Percentiles rank a stretch among this genome's conserved stretches.
phyloP scores from a whole-genome alignment of 1,139 yeast genomes.

The Blastobotrys petasosporus region DNA sequence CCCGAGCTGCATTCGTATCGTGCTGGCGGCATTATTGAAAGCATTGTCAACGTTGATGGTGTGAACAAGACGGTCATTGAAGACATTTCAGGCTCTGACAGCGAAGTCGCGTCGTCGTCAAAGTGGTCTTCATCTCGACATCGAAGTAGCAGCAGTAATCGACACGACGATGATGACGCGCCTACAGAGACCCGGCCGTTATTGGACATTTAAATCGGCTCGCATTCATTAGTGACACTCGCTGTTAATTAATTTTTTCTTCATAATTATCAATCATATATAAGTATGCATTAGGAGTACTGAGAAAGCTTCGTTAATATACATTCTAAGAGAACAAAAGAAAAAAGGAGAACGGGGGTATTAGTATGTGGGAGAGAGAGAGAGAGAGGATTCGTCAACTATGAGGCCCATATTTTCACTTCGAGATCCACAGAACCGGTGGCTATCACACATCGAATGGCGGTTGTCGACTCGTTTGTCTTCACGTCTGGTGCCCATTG shows the following conservation, averaged over 20 bases:
- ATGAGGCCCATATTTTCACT: conserved; percentile 65
- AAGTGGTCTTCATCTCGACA: not conserved
- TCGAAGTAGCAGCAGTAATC: not conserved
- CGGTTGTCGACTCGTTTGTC: conserved; percentile 19
- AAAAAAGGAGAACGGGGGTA: too few relatives aligned
- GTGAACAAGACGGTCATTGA: conserved; percentile 83
- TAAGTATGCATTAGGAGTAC: not conserved
- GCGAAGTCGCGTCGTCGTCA: not conserved
- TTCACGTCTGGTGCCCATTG: conserved; percentile 46
- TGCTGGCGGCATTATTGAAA: conserved; percentile 73
- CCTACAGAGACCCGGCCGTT: conserved; percentile 8
- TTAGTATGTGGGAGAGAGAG: too few relatives aligned
- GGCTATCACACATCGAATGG: conserved; percentile 43
- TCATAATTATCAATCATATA: not conserved
- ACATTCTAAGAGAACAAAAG: not conserved
- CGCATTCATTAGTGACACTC: not conserved
- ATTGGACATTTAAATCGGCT: not conserved
- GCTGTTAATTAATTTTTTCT: not conserved
- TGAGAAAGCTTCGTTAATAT: not conserved
- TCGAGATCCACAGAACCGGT: conserved; percentile 84
- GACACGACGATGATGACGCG: not conserved
- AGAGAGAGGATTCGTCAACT: not conserved
- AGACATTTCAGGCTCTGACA: conserved; percentile 28
- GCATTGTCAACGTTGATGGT: conserved; percentile 79
- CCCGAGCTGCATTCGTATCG: conserved; percentile 29